Percentiles rank a stretch among this genome's conserved stretches.
phyloP scores from a whole-genome alignment of 2,329 filamentous ascomycete species.

The Penicillium occitanis region DNA sequence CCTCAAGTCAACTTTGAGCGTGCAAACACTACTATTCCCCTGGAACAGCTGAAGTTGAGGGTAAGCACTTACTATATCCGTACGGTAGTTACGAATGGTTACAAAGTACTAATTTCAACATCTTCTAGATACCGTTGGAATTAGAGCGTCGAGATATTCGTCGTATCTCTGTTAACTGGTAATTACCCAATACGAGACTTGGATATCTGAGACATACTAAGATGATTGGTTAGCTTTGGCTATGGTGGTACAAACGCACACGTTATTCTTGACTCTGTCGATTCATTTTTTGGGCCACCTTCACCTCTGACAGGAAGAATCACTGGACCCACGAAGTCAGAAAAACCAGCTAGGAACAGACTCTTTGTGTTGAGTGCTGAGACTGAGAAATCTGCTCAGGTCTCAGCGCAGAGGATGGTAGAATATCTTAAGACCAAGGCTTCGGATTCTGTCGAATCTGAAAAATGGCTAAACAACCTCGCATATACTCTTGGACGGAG shows the following conservation, averaged over 20 bases:
- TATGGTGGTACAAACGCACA: constrained; percentile 42
- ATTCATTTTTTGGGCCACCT: not conserved
- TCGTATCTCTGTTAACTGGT: not conserved
- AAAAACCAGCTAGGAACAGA: not conserved
- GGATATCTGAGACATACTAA: not conserved
- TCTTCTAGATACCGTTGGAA: not conserved
- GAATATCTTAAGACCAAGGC: not conserved
- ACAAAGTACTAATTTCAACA: not conserved
- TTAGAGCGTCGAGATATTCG: not conserved
- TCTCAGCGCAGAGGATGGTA: not conserved
- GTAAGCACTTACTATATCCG: not conserved
- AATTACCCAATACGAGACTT: not conserved
- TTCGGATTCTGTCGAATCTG: not conserved
- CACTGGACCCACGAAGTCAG: not conserved
- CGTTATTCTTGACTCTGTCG: constrained; percentile 26
- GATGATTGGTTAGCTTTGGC: constrained; percentile 39
- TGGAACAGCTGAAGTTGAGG: not conserved
- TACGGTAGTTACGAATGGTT: not conserved
- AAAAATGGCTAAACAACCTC: not conserved
- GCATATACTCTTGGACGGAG: not conserved
- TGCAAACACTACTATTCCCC: not conserved
- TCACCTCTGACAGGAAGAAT: not conserved
- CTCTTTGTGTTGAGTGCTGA: not conserved
- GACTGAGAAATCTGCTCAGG: not conserved
- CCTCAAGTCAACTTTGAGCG: constrained; percentile 25